Conservation (phyloP, 441 rosid genomes). For the Arabidopsis lyrata region DNA sequence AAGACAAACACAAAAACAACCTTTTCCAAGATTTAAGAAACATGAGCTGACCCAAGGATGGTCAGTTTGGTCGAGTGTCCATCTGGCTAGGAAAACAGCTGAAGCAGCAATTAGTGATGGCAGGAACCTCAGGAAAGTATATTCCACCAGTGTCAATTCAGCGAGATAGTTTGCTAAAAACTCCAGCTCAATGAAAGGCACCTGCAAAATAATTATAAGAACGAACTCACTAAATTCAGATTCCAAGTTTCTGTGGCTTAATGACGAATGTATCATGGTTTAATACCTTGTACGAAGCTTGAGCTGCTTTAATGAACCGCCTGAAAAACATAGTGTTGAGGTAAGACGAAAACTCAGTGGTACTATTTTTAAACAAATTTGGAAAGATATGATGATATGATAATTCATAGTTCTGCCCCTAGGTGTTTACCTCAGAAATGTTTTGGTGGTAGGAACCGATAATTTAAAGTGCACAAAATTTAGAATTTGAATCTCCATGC, state of each 20-base stretch:
- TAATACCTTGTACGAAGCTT: conserved; percentile 65
- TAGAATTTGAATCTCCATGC: conserved; percentile 78
- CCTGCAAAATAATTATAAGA: conserved; percentile 50
- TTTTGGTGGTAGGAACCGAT: conserved; percentile 79
- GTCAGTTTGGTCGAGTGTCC: conserved; percentile 77
- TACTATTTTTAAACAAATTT: conserved; percentile 17
- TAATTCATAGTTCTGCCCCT: conserved; percentile 15
- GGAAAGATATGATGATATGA: conserved; percentile 23
- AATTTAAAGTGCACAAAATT: conserved; percentile 71
- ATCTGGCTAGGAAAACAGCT: conserved; percentile 79
- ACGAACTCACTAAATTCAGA: conserved; percentile 15
- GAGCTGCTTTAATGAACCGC: conserved; percentile 85
- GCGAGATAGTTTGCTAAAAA: conserved; percentile 79
- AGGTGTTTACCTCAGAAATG: conserved; percentile 75
- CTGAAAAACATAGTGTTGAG: conserved; percentile 50
- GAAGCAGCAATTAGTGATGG: conserved; percentile 87
- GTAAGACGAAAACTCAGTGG: conserved; percentile 22
- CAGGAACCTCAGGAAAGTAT: conserved; percentile 67
- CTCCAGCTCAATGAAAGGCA: conserved; percentile 64
- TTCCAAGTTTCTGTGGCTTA: neutral
- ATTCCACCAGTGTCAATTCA: conserved; percentile 77
- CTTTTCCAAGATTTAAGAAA: conserved; percentile 11
- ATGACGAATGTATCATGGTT: conserved; percentile 18
- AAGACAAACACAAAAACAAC: neutral
- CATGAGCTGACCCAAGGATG: conserved; percentile 77